These are phyloP conservation scores for Eutrema japonicum DNA, from an alignment of 345 rosid genomes.

Conservation along the genomic window DNA sequence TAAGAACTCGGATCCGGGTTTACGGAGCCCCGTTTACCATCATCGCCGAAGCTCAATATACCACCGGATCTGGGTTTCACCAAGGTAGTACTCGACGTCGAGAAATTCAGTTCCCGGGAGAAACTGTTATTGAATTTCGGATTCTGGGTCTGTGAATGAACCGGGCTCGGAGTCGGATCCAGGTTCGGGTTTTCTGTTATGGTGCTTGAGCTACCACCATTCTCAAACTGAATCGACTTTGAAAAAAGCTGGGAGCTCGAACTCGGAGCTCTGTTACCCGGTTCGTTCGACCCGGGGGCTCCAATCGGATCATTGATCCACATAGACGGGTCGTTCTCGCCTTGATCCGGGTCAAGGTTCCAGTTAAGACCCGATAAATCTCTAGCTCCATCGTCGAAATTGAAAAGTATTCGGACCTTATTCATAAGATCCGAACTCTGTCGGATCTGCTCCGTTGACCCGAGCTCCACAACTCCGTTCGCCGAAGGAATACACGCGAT, in stretches of 20 bases:
- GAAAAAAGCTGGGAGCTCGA: constrained; percentile 44
- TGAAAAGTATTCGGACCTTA: constrained; percentile 73
- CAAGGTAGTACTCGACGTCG: constrained; percentile 56
- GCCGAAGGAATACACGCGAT: constrained; percentile 84
- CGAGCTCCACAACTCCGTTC: constrained; percentile 91
- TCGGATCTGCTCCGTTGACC: constrained; percentile 75
- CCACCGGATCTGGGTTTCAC: constrained; percentile 82
- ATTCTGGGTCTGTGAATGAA: constrained; percentile 41
- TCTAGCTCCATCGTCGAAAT: constrained; percentile 52
- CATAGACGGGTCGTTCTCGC: constrained; percentile 79
- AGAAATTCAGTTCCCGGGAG: constrained; percentile 71
- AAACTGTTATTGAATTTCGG: constrained; percentile 42
- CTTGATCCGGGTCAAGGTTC: constrained; percentile 69
- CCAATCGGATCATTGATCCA: constrained; percentile 76
- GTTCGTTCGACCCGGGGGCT: constrained; percentile 42
- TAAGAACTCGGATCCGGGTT: constrained; percentile 47
- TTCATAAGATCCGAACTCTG: constrained; percentile 85
- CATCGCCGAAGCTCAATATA: constrained; percentile 76
- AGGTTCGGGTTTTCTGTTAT: constrained; percentile 42
- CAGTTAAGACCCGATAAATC: constrained; percentile 61
- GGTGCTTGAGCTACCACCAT: constrained; percentile 48
- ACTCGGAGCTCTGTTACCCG: constrained; percentile 38
- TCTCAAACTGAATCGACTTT: constrained; percentile 50
- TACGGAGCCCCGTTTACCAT: constrained; percentile 53
- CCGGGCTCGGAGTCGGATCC: constrained; percentile 44